Evolutionary conservation across 352 stramenopile species (phyloP).

Genomic region (Pythium sukuiense): DNA sequence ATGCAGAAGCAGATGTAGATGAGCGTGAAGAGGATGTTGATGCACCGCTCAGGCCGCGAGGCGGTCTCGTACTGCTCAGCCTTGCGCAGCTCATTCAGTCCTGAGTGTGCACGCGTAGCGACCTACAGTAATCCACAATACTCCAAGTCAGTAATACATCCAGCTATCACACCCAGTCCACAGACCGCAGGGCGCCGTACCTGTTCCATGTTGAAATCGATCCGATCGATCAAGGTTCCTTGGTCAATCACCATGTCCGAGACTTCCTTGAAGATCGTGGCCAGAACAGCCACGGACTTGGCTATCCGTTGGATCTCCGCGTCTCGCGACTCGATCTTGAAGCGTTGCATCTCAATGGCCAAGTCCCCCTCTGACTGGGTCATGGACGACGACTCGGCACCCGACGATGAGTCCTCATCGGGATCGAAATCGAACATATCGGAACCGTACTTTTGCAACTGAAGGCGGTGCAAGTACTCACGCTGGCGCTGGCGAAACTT

Average conservation of each 20-base stretch:
- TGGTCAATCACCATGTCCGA: constrained; percentile 85
- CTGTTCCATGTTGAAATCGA: constrained; percentile 89
- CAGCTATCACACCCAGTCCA: not conserved
- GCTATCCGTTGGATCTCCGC: constrained; percentile 78
- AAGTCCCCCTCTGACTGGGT: constrained; percentile 37
- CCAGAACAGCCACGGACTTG: constrained; percentile 62
- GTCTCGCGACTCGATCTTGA: constrained; percentile 61
- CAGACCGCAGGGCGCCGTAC: constrained; percentile 23
- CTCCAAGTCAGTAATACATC: not conserved
- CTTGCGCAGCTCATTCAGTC: constrained; percentile 54
- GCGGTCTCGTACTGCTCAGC: constrained; percentile 70
- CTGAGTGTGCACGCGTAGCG: constrained; percentile 52
- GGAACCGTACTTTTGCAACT: constrained; percentile 73
- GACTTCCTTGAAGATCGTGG: constrained; percentile 79
- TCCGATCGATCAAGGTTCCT: constrained; percentile 78
- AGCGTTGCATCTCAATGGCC: constrained; percentile 34
- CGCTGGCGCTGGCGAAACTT: constrained; percentile 66
- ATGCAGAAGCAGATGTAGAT: constrained; percentile 73
- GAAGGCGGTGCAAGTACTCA: constrained; percentile 70
- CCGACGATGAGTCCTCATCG: not conserved
- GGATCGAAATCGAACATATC: constrained; percentile 57
- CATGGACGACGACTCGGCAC: constrained; percentile 5
- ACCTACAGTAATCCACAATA: constrained; percentile 35
- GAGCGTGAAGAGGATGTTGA: constrained; percentile 55
- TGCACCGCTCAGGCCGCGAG: constrained; percentile 69